Conservation (phyloP, 2,329 filamentous ascomycete species). For the Fusarium sp. region DNA sequence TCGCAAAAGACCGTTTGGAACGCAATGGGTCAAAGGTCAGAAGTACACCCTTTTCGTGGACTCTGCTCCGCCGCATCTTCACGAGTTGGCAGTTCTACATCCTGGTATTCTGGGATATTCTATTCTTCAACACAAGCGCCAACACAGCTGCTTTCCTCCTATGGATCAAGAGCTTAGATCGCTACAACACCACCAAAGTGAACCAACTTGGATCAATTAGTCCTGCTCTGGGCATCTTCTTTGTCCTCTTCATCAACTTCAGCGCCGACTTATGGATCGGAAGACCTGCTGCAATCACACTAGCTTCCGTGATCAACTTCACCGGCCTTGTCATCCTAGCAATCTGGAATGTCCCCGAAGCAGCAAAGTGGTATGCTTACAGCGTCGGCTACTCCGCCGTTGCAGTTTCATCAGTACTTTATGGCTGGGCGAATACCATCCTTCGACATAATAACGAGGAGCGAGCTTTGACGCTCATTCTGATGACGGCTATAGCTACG, state of each 20-base stretch:
- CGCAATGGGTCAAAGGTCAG: neutral
- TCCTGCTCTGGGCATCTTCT: neutral
- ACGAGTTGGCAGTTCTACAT: neutral
- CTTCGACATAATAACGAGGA: neutral
- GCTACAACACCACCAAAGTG: neutral
- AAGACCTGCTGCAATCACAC: neutral
- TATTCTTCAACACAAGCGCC: neutral
- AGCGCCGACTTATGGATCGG: neutral
- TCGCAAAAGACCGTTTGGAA: rapidly evolving
- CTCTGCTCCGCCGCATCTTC: neutral
- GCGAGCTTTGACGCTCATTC: neutral
- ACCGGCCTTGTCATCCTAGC: neutral
- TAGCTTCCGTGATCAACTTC: neutral
- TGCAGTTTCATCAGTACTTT: neutral
- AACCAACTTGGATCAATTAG: neutral
- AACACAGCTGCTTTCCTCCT: neutral
- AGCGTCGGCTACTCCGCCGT: neutral
- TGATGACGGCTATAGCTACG: neutral
- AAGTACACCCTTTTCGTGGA: neutral
- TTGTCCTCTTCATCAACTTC: neutral
- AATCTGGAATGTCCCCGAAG: neutral
- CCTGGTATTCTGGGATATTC: neutral
- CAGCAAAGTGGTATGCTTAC: neutral
- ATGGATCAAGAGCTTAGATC: neutral
- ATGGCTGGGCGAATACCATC: neutral